A percentile compares a stretch with the other conserved stretches of the same genome.
Conservation (phyloP, 805 yeast species). For the Yarrowia divulgata region DNA sequence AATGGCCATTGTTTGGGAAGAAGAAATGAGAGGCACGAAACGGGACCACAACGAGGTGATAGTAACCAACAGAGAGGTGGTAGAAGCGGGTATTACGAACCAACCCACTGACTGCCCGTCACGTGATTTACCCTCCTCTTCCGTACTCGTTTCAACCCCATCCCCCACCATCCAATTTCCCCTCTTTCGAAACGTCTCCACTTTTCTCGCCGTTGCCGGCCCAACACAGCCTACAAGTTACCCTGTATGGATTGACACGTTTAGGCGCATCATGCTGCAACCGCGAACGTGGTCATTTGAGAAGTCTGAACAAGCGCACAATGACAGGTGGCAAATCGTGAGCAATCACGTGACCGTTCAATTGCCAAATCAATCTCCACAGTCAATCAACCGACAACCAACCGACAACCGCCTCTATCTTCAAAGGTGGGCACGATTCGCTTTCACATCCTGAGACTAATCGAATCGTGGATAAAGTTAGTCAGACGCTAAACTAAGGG, state of each 20-base stretch:
- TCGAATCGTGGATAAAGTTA: constrained; percentile 7
- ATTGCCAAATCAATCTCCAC: too few species aligned
- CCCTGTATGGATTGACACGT: constrained; percentile 8
- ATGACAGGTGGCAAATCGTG: too few species aligned
- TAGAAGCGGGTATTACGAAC: too few species aligned
- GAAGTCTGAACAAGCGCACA: too few species aligned
- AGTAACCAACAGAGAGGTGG: too few species aligned
- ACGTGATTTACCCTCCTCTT: neutral
- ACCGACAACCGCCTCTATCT: too few species aligned
- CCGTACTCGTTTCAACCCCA: too few species aligned
- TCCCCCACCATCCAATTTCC: too few species aligned
- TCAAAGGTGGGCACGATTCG: neutral
- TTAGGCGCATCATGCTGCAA: neutral
- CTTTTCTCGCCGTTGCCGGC: neutral
- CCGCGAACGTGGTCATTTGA: neutral
- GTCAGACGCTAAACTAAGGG: neutral
- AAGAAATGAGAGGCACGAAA: neutral
- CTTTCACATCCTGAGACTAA: constrained; percentile 1
- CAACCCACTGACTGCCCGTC: too few species aligned
- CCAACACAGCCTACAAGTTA: constrained; percentile 4
- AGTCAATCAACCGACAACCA: too few species aligned
- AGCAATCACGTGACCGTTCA: too few species aligned
- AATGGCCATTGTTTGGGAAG: constrained; percentile 14
- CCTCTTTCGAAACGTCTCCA: neutral
- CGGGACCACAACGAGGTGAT: too few species aligned